phyloP scores from a whole-genome alignment of 768 basidiomycete genomes.

The Pholiota microspora region DNA sequence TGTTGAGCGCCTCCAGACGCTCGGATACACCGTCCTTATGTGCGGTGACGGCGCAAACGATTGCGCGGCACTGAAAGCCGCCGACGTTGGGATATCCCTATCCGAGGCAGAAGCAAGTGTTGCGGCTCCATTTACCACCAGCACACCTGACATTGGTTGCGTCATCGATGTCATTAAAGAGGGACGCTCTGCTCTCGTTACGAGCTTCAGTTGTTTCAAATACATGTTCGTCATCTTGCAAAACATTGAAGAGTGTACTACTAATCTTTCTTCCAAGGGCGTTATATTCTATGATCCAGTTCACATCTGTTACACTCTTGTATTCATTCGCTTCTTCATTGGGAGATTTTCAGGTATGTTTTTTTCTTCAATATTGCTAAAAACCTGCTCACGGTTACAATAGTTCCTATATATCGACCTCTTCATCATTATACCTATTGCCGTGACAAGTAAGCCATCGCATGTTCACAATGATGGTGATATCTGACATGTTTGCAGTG shows the following conservation, averaged over 20 bases:
- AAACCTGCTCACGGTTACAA: conserved; percentile 12
- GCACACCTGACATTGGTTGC: conserved; percentile 91
- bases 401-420: conserved; percentile 97
- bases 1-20: conserved; percentile 86
- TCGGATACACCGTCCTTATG: conserved; percentile 97
- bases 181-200: conserved; percentile 92
- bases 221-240: conserved; percentile 66
- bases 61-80: conserved; percentile 96
- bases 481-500: conserved; percentile 53
- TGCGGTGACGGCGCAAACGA: conserved; percentile 99
- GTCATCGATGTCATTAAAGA: conserved; percentile 97
- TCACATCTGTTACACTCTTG: conserved; percentile 93
- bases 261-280: conserved; percentile 69
- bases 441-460: conserved; percentile 80
- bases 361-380: conserved; percentile 2
- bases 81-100: conserved; percentile 94
- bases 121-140: conserved; percentile 95
- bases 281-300: conserved; percentile 96
- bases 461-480: conserved; percentile 2
- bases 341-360: conserved; percentile 89
- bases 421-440: conserved; percentile 96
- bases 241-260: no score
- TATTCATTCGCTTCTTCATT: conserved; percentile 97
- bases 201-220: conserved; percentile 99
- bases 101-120: conserved; percentile 99